These are phyloP conservation scores for Solanum chilense DNA, from an alignment of 257 asterid genomes.

Conservation along the genomic window DNA sequence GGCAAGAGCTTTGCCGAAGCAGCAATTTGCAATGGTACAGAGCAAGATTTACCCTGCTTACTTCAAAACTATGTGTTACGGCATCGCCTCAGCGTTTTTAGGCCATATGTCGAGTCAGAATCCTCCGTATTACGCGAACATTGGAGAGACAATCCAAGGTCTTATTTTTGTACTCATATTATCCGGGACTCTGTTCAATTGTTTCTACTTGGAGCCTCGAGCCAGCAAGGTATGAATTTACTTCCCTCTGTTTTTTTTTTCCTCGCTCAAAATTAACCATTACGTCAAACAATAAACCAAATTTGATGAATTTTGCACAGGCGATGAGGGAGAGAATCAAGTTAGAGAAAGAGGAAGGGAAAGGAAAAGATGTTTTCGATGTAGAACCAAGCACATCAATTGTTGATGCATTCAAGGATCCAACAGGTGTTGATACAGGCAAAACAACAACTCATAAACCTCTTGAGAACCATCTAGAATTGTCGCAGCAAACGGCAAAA, in stretches of 20 bases:
- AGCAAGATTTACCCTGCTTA: conserved; percentile 68
- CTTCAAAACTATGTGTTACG: conserved; percentile 51
- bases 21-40: conserved; percentile 63
- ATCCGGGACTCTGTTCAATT: conserved; percentile 28
- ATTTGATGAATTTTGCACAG: conserved; percentile 1
- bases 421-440: not conserved
- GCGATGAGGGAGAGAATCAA: conserved; percentile 58
- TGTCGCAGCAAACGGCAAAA: not conserved
- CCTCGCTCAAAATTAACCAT: too few relatives aligned
- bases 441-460: not conserved
- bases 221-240: conserved; percentile 47
- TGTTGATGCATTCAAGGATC: not conserved
- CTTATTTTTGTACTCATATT: conserved; percentile 30
- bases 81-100: conserved; percentile 37
- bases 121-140: not conserved
- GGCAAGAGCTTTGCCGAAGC: conserved; percentile 52
- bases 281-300: too few relatives aligned
- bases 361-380: conserved; percentile 6
- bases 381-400: not conserved
- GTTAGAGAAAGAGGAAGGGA: conserved; percentile 64
- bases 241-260: too few relatives aligned
- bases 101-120: conserved; percentile 39
- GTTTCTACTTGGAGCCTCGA: conserved; percentile 52
- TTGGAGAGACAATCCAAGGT: conserved; percentile 18
- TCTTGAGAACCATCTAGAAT: not conserved